Percentiles rank a stretch among this genome's conserved stretches.
Conservation (phyloP, 352 stramenopile genomes). For the Thalassiosira exigua region DNA sequence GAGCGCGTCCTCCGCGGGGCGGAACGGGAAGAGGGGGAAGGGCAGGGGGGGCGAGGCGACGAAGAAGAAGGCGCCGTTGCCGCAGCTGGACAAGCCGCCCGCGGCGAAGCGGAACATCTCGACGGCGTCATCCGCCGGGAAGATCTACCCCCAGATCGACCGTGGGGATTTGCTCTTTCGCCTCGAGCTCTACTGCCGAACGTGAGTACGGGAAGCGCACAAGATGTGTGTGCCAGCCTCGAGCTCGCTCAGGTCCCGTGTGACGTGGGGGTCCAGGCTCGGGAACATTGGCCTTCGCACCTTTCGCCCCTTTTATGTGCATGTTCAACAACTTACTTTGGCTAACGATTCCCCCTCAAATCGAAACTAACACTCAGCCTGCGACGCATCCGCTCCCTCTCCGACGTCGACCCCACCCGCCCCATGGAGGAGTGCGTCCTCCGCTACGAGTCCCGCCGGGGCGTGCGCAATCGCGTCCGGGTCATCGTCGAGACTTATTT, state of each 20-base stretch:
- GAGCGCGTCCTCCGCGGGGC: too few species aligned
- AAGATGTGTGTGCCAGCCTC: too few species aligned
- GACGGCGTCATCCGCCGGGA: constrained; percentile 6
- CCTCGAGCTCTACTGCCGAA: constrained; percentile 76
- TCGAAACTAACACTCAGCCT: too few species aligned
- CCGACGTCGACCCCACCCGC: constrained; percentile 21
- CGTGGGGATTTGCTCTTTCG: constrained; percentile 61
- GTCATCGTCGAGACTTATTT: constrained; percentile 70
- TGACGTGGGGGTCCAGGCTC: too few species aligned
- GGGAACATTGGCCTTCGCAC: too few species aligned
- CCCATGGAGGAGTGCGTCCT: constrained; percentile 76
- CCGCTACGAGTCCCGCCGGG: constrained; percentile 61
- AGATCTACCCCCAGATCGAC: constrained; percentile 49
- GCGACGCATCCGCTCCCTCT: constrained; percentile 39
- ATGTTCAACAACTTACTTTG: too few species aligned
- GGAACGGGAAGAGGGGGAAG: too few species aligned
- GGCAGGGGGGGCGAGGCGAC: too few species aligned
- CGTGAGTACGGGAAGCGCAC: too few species aligned
- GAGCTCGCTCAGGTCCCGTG: too few species aligned
- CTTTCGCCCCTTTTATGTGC: too few species aligned
- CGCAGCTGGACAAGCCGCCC: neutral
- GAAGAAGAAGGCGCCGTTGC: neutral
- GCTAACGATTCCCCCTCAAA: too few species aligned
- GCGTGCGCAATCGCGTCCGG: constrained; percentile 58
- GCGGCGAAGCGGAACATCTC: constrained; percentile 2